Evolutionary conservation across 306 rosid genomes (phyloP).

Genomic region (Cucurbita pepo): DNA sequence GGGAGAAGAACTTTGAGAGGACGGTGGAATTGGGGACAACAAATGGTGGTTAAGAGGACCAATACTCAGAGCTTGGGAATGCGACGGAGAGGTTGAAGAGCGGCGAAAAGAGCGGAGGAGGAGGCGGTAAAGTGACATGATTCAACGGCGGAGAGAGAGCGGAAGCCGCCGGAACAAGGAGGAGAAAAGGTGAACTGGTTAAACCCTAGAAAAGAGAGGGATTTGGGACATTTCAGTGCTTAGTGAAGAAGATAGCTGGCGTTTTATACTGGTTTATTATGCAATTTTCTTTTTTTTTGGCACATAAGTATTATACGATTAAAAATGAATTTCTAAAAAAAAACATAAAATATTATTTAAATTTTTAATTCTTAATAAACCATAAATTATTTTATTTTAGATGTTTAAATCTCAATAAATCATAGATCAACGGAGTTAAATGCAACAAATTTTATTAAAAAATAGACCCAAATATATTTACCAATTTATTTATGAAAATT

Average conservation of each 20-base stretch:
- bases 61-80: not conserved
- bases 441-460: too few relatives aligned
- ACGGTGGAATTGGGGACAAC: slow-evolving; percentile 1
- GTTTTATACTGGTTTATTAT: not conserved
- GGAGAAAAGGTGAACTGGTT: not conserved
- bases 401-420: too few relatives aligned
- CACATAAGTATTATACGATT: too few relatives aligned
- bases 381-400: too few relatives aligned
- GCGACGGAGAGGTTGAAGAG: slow-evolving; percentile 3
- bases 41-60: not conserved
- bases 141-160: not conserved
- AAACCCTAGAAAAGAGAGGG: slow-evolving; percentile 6
- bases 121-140: slow-evolving; percentile 43
- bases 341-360: too few relatives aligned
- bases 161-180: not conserved
- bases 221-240: not conserved
- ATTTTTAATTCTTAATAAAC: too few relatives aligned
- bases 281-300: not conserved
- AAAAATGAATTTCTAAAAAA: too few relatives aligned
- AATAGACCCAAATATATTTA: too few relatives aligned
- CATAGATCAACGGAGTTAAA: too few relatives aligned
- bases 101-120: slow-evolving; percentile 49
- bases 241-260: not conserved
- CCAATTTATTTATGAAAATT: too few relatives aligned
- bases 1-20: not conserved